Conservation (phyloP, 352 stramenopile genomes). For the Globisporangium megalacanthum region DNA sequence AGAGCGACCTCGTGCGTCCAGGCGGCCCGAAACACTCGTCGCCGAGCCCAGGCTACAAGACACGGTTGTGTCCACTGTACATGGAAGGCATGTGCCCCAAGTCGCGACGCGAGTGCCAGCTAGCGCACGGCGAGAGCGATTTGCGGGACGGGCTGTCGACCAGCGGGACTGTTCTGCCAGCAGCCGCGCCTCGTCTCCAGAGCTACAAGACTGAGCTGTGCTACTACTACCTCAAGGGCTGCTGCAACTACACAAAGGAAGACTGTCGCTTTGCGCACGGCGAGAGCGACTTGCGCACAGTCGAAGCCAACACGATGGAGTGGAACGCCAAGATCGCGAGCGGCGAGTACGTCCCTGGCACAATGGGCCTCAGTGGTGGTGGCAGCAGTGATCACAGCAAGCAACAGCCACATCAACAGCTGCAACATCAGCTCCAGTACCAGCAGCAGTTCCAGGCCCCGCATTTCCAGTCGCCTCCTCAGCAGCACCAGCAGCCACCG, state of each 20-base stretch:
- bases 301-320: slow-evolving; percentile 78
- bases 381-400: slow-evolving; percentile 20
- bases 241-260: slow-evolving; percentile 86
- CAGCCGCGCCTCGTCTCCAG: slow-evolving; percentile 60
- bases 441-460: slow-evolving; percentile 47
- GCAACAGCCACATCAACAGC: slow-evolving; percentile 51
- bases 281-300: slow-evolving; percentile 68
- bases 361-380: slow-evolving; percentile 5
- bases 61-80: slow-evolving; percentile 71
- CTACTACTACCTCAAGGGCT: slow-evolving; percentile 86
- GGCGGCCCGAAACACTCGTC: slow-evolving; percentile 23
- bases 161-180: slow-evolving; percentile 18
- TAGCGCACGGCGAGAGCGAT: slow-evolving; percentile 76
- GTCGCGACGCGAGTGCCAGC: slow-evolving; percentile 65
- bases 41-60: slow-evolving; percentile 45
- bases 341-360: slow-evolving; percentile 5
- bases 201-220: slow-evolving; percentile 89
- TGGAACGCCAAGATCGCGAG: slow-evolving; percentile 49
- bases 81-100: slow-evolving; percentile 69
- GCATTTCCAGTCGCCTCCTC: slow-evolving; percentile 16
- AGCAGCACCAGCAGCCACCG: slow-evolving; percentile 20
- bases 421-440: slow-evolving; percentile 61
- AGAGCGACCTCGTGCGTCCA: slow-evolving; percentile 65
- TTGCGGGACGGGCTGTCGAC: slow-evolving; percentile 45
- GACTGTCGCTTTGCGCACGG: slow-evolving; percentile 86